A percentile compares a stretch with the other conserved stretches of the same genome.
Conservation (phyloP, 1,139 yeast species). For the Meyerozyma carpophila region DNA sequence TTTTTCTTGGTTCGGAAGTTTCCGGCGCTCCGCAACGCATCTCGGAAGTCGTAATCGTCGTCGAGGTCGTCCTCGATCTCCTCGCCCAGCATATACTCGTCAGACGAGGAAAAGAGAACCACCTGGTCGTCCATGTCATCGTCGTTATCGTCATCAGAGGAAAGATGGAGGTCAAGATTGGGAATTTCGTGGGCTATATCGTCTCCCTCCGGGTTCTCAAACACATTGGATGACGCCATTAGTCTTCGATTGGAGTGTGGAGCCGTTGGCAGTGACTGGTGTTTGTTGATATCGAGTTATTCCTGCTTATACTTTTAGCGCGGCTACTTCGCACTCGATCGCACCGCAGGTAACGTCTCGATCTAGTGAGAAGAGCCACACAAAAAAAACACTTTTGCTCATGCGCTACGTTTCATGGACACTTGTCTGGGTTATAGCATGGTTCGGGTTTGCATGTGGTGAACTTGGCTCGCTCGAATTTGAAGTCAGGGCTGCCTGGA, state of each 20-base stretch:
- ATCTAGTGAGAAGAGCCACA: background rate
- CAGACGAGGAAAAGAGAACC: slow-evolving; percentile 16
- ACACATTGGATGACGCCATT: slow-evolving; percentile 10
- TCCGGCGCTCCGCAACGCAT: slow-evolving; percentile 60
- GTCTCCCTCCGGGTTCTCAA: slow-evolving; percentile 11
- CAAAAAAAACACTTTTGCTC: background rate
- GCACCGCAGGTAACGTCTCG: too few species aligned
- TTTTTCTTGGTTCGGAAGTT: slow-evolving; percentile 50
- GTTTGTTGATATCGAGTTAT: background rate
- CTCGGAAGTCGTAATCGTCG: slow-evolving; percentile 47
- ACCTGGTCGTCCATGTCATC: slow-evolving; percentile 10
- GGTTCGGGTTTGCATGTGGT: background rate
- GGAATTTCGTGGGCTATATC: slow-evolving; percentile 1
- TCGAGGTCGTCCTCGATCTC: slow-evolving; percentile 33
- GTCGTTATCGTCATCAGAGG: slow-evolving; percentile 12
- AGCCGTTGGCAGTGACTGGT: background rate
- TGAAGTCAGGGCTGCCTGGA: slow-evolving; percentile 23
- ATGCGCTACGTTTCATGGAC: background rate
- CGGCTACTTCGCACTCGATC: background rate
- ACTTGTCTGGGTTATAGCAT: background rate
- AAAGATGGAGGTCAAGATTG: background rate
- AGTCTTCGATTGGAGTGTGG: background rate
- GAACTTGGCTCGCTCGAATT: slow-evolving; percentile 2
- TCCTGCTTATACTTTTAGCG: background rate
- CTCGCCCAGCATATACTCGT: slow-evolving; percentile 19